phyloP scores from a whole-genome alignment of 495 filamentous ascomycete genomes.

The Neurospora hispaniola region DNA sequence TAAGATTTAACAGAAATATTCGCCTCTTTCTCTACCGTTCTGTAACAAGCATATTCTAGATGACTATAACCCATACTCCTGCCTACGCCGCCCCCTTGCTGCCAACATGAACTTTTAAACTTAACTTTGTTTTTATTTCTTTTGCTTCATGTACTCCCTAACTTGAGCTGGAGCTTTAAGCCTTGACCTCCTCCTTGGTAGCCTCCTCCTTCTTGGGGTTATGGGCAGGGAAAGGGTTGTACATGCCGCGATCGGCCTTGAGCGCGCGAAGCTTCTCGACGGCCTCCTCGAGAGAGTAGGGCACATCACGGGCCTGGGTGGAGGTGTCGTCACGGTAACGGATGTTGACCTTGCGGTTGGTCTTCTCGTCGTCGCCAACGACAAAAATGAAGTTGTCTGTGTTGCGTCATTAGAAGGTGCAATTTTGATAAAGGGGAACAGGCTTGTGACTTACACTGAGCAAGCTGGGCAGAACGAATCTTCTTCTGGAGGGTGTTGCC shows the following conservation, averaged over 20 bases:
- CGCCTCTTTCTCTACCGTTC: not conserved
- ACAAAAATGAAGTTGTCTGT: constrained; percentile 42
- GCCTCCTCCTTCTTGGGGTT: constrained; percentile 13
- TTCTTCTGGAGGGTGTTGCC: constrained; percentile 96
- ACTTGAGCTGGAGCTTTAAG: not conserved
- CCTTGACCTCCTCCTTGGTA: constrained; percentile 6
- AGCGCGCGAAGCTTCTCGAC: constrained; percentile 61
- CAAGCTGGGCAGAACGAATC: constrained; percentile 76
- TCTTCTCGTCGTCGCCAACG: constrained; percentile 74
- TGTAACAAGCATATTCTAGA: not conserved
- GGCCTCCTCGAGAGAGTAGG: constrained; percentile 67
- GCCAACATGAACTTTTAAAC: not conserved
- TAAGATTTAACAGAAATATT: not conserved
- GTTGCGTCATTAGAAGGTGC: not conserved
- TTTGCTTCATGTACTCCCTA: not conserved
- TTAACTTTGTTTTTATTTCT: not conserved
- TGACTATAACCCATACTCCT: not conserved
- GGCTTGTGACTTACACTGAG: constrained; percentile 73
- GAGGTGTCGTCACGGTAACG: constrained; percentile 80
- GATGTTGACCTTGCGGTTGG: constrained; percentile 70
- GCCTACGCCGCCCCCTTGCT: not conserved
- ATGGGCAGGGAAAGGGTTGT: constrained; percentile 24
- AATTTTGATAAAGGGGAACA: not conserved
- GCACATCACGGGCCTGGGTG: constrained; percentile 57
- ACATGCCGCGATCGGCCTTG: constrained; percentile 39